A percentile compares a stretch with the other conserved stretches of the same genome.
Conservation (phyloP, 257 asterid genomes). For the Nicotiana paniculata region DNA sequence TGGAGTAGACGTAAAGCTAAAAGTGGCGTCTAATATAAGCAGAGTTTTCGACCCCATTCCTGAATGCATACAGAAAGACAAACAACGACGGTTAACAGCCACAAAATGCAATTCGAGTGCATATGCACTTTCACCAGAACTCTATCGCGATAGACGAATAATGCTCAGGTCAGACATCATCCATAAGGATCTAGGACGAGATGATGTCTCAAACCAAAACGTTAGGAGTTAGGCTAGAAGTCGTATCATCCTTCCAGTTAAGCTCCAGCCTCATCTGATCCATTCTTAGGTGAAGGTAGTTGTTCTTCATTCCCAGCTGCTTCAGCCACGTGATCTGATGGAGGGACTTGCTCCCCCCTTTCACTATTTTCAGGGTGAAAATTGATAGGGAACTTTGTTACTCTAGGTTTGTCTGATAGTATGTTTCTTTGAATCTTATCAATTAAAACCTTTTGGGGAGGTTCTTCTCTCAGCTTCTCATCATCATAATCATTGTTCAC, state of each 20-base stretch:
- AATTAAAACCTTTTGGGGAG: constrained; percentile 74
- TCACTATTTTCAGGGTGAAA: constrained; percentile 65
- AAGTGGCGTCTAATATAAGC: not conserved
- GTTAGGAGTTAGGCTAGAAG: not conserved
- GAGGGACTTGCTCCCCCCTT: constrained; percentile 55
- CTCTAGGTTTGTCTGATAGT: constrained; percentile 82
- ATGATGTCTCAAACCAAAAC: not conserved
- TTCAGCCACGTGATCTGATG: constrained; percentile 43
- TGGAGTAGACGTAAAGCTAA: not conserved
- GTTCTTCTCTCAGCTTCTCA: constrained; percentile 78
- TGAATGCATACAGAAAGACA: not conserved
- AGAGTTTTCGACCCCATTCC: not conserved
- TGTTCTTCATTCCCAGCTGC: constrained; percentile 32
- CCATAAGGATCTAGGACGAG: not conserved
- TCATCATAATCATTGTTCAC: constrained; percentile 85
- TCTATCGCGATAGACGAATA: not conserved
- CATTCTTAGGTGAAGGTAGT: constrained; percentile 10
- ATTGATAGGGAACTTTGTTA: constrained; percentile 84
- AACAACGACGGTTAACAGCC: not conserved
- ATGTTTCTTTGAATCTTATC: constrained; percentile 83
- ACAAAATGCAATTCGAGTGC: not conserved
- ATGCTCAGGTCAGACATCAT: not conserved
- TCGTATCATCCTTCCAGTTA: not conserved
- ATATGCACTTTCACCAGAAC: not conserved
- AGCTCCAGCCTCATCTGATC: not conserved